Conservation (phyloP, 1,284 basidiomycete genomes). For the Microbotryum lychnidis-dioicae region DNA sequence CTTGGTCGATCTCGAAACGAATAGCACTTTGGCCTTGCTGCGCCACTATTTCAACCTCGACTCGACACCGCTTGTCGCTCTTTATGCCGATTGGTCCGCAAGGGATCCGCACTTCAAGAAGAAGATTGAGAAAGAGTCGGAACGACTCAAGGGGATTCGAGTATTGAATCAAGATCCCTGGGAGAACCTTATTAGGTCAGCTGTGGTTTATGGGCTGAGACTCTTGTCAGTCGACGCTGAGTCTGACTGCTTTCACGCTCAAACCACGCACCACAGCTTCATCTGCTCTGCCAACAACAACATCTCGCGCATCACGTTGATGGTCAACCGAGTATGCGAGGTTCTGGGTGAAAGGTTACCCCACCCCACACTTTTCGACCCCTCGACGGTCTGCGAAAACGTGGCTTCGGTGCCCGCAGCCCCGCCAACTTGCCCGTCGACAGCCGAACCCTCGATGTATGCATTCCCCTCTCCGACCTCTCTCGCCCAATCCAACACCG, state of each 20-base stretch:
- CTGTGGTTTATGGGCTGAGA: constrained; percentile 27
- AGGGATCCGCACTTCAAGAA: constrained; percentile 67
- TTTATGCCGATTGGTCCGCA: constrained; percentile 69
- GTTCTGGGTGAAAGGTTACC: constrained; percentile 30
- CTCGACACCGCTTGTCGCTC: constrained; percentile 54
- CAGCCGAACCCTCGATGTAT: constrained; percentile 49
- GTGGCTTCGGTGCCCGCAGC: not conserved
- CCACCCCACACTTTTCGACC: constrained; percentile 24
- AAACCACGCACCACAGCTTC: constrained; percentile 53
- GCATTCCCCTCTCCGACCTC: constrained; percentile 73
- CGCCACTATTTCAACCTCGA: constrained; percentile 84
- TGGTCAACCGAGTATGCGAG: constrained; percentile 54
- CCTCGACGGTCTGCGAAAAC: not conserved
- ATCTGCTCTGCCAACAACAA: constrained; percentile 99
- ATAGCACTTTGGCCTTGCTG: constrained; percentile 66
- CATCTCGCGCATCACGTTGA: constrained; percentile 79
- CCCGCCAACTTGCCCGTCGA: constrained; percentile 15
- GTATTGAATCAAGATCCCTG: constrained; percentile 90
- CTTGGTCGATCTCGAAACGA: constrained; percentile 45
- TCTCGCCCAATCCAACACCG: constrained; percentile 57
- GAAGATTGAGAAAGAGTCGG: constrained; percentile 53
- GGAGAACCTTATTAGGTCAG: constrained; percentile 86
- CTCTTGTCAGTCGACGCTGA: not conserved
- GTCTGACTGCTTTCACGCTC: not conserved
- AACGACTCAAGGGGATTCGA: constrained; percentile 50